phyloP scores from a whole-genome alignment of 1,139 yeast genomes.

The Saccharomycopsis hybrid region DNA sequence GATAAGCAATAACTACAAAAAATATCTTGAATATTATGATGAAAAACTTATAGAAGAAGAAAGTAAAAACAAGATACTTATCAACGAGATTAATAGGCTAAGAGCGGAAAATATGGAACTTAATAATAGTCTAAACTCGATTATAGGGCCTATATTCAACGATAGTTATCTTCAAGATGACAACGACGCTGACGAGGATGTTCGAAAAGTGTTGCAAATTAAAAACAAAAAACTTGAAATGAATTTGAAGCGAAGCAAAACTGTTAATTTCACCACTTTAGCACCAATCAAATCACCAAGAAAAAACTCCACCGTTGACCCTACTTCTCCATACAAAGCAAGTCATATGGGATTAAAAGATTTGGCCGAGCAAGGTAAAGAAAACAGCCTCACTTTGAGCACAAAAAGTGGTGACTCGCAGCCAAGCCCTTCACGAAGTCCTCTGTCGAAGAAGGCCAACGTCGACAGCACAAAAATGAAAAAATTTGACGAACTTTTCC shows the following conservation, averaged over 20 bases:
- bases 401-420: too few species aligned
- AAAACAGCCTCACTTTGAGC: too few species aligned
- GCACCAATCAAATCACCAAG: background rate
- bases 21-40: slow-evolving; percentile 37
- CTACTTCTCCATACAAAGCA: too few species aligned
- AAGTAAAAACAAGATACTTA: slow-evolving; percentile 24
- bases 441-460: too few species aligned
- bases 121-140: slow-evolving; percentile 5
- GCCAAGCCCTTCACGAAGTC: too few species aligned
- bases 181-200: background rate
- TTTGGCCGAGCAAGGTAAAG: too few species aligned
- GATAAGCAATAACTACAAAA: slow-evolving; percentile 30
- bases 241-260: background rate
- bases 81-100: slow-evolving; percentile 16
- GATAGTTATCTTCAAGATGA: background rate
- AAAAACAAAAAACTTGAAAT: background rate
- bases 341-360: too few species aligned
- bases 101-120: slow-evolving; percentile 10
- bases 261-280: background rate
- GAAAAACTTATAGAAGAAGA: slow-evolving; percentile 32
- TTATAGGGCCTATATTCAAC: slow-evolving; percentile 9
- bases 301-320: too few species aligned
- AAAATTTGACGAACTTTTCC: too few species aligned
- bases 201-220: background rate
- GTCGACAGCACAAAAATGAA: too few species aligned